A percentile compares a stretch with the other conserved stretches of the same genome.
These are phyloP conservation scores for Orychophragmus violaceus DNA, from an alignment of 345 rosid species.

Conservation along the genomic window DNA sequence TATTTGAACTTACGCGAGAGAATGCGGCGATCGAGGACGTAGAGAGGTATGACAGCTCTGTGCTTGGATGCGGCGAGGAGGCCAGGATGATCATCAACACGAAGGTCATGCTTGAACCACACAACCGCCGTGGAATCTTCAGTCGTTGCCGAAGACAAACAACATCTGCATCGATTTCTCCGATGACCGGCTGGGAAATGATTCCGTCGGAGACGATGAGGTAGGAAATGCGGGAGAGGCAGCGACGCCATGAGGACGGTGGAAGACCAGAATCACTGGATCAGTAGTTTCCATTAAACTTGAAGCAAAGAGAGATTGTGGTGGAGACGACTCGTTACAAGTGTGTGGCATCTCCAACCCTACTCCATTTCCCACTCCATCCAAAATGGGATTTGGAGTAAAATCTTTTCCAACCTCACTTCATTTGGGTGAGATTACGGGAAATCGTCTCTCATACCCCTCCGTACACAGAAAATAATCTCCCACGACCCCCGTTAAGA, in stretches of 20 bases:
- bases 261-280: not conserved
- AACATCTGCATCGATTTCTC: conserved; percentile 14
- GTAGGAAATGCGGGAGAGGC: conserved; percentile 32
- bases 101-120: conserved; percentile 95
- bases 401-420: too few species aligned
- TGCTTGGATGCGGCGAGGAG: conserved; percentile 47
- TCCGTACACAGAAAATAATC: too few species aligned
- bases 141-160: conserved; percentile 6
- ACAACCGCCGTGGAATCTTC: conserved; percentile 50
- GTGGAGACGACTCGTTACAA: conserved; percentile 34
- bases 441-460: too few species aligned
- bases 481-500: too few species aligned
- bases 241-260: conserved; percentile 41
- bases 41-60: conserved; percentile 52
- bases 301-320: conserved; percentile 27
- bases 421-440: too few species aligned
- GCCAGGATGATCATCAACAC: conserved; percentile 80
- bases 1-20: conserved; percentile 47
- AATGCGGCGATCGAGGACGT: conserved; percentile 73
- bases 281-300: conserved; percentile 33
- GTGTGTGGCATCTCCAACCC: too few species aligned
- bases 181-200: not conserved
- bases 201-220: conserved; percentile 13
- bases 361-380: too few species aligned
- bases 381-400: too few species aligned